phyloP scores from a whole-genome alignment of 2,329 filamentous ascomycete genomes.

The Aspergillus tamarii region DNA sequence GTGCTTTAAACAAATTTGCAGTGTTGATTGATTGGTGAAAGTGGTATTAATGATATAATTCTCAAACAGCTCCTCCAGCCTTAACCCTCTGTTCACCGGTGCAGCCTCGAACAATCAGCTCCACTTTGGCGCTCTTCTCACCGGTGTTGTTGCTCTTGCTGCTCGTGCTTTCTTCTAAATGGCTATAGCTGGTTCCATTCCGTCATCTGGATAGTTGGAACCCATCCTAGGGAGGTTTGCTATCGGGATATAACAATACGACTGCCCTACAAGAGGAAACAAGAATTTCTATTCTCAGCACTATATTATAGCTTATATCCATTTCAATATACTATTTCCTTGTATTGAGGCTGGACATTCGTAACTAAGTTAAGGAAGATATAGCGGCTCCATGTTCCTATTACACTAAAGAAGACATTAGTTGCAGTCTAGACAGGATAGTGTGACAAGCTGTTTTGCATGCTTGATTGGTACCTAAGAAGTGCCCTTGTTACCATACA shows the following conservation, averaged over 20 bases:
- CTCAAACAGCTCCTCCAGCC: not conserved
- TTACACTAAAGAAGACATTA: too few relatives aligned
- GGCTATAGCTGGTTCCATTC: not conserved
- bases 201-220: not conserved
- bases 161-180: not conserved
- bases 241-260: not conserved
- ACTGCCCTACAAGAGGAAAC: too few relatives aligned
- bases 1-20: not conserved
- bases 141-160: not conserved
- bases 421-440: too few relatives aligned
- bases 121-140: not conserved
- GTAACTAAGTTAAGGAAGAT: too few relatives aligned
- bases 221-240: not conserved
- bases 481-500: not conserved
- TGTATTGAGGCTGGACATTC: not conserved
- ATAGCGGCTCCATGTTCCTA: too few relatives aligned
- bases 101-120: not conserved
- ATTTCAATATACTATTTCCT: not conserved
- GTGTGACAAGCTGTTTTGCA: too few relatives aligned
- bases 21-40: accelerated
- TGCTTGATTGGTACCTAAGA: too few relatives aligned
- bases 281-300: not conserved
- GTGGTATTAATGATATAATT: not conserved
- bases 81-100: not conserved
- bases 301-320: not conserved